Evolutionary conservation across 495 filamentous ascomycete species (phyloP).

Genomic region (Hypoxylon fragiforme): DNA sequence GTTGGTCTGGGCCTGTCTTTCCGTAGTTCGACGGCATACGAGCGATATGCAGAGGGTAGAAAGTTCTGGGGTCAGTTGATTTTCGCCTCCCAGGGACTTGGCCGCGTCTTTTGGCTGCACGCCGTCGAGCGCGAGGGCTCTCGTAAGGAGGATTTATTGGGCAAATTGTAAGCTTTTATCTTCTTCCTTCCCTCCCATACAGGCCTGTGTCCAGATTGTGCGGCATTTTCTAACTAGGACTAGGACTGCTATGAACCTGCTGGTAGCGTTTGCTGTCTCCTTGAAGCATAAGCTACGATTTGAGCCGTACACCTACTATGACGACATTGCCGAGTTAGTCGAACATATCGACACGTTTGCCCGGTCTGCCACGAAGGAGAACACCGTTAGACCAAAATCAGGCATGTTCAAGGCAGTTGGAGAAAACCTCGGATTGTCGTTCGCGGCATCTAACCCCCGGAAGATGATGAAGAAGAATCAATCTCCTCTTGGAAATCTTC

Average conservation of each 20-base stretch:
- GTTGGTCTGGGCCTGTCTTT: constrained; percentile 83
- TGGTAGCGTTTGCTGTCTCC: constrained; percentile 74
- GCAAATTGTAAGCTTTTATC: constrained; percentile 54
- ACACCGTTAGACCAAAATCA: constrained; percentile 45
- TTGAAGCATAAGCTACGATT: constrained; percentile 88
- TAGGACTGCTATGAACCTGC: constrained; percentile 76
- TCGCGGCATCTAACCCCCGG: constrained; percentile 72
- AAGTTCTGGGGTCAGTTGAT: constrained; percentile 77
- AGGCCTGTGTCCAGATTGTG: neutral
- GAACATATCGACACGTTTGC: constrained; percentile 71
- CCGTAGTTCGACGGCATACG: constrained; percentile 83
- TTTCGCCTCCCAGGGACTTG: constrained; percentile 71
- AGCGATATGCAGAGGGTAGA: constrained; percentile 75
- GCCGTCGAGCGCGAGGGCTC: constrained; percentile 62
- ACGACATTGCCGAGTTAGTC: constrained; percentile 62
- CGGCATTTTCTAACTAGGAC: constrained; percentile 10
- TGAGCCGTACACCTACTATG: constrained; percentile 79
- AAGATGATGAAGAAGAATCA: constrained; percentile 69
- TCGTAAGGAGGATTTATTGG: constrained; percentile 70
- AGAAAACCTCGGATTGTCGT: constrained; percentile 70
- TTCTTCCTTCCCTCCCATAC: neutral
- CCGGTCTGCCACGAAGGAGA: constrained; percentile 61
- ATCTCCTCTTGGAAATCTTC: constrained; percentile 70
- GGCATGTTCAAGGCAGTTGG: constrained; percentile 66
- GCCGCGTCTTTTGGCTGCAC: constrained; percentile 80